A percentile compares a stretch with the other conserved stretches of the same genome.
These are phyloP conservation scores for Mycena alexandri DNA, from an alignment of 768 basidiomycete genomes.

Conservation along the genomic window DNA sequence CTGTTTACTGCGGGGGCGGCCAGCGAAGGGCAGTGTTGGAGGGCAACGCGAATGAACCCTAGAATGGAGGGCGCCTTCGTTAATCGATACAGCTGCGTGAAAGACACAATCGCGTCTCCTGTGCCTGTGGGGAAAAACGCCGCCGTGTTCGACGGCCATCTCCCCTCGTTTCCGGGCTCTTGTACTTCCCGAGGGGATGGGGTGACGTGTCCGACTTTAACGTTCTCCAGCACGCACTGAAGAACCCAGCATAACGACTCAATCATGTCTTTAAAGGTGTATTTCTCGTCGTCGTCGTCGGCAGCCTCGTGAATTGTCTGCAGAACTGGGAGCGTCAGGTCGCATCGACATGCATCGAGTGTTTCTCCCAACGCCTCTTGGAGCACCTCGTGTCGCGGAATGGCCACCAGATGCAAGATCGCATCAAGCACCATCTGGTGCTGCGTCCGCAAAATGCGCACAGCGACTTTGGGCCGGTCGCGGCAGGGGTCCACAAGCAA, in stretches of 20 bases:
- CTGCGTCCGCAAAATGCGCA: slow-evolving; percentile 12
- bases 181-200: neutral
- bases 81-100: slow-evolving; percentile 4
- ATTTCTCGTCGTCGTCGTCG: neutral
- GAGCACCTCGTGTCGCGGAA: neutral
- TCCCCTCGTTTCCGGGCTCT: neutral
- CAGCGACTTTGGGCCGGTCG: neutral
- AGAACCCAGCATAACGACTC: neutral
- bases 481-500: neutral
- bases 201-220: slow-evolving; percentile 18
- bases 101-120: slow-evolving; percentile 11
- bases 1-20: neutral
- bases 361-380: neutral
- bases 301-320: neutral
- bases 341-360: slow-evolving; percentile 19
- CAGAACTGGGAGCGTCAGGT: neutral
- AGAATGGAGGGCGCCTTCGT: slow-evolving; percentile 12
- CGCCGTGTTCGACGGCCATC: slow-evolving; percentile 20
- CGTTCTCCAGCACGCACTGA: neutral
- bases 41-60: neutral
- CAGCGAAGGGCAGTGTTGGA: slow-evolving; percentile 22
- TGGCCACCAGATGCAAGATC: slow-evolving; percentile 14
- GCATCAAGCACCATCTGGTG: slow-evolving; percentile 8
- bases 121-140: slow-evolving; percentile 23
- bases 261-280: slow-evolving; percentile 12